Evolutionary conservation across 2,329 filamentous ascomycete genomes (phyloP).

Genomic region (Penicillium sp.): DNA sequence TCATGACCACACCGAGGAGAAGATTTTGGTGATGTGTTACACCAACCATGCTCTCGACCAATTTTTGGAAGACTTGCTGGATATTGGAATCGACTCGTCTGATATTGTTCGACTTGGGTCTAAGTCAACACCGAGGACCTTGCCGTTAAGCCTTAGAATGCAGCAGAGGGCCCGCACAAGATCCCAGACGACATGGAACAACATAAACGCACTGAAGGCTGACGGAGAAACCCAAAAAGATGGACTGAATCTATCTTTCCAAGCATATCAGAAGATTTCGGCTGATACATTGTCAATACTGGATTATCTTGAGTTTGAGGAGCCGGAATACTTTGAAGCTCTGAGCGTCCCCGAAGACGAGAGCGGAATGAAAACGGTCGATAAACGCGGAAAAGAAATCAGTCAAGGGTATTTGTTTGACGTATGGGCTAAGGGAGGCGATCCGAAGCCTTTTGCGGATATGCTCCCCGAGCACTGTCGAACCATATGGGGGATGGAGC

Average conservation of each 20-base stretch:
- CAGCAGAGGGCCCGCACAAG: constrained; percentile 40
- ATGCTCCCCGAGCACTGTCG: background rate
- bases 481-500: constrained; percentile 48
- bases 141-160: constrained; percentile 49
- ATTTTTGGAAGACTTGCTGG: constrained; percentile 65
- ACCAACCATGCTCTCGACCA: constrained; percentile 73
- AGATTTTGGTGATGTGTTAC: constrained; percentile 66
- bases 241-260: constrained; percentile 21
- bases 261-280: constrained; percentile 16
- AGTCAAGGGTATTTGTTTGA: constrained; percentile 53
- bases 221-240: constrained; percentile 36
- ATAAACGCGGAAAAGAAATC: constrained; percentile 48
- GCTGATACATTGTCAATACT: constrained; percentile 34
- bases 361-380: constrained; percentile 53
- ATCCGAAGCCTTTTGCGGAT: constrained; percentile 56
- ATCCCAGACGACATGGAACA: constrained; percentile 36
- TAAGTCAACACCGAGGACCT: constrained; percentile 57
- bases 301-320: constrained; percentile 57
- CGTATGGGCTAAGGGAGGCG: constrained; percentile 54
- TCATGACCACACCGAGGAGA: constrained; percentile 51
- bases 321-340: constrained; percentile 57
- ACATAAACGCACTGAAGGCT: constrained; percentile 47
- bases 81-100: constrained; percentile 55
- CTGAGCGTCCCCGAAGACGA: constrained; percentile 53
- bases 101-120: constrained; percentile 65